phyloP scores from a whole-genome alignment of 306 rosid genomes.

The Senna siamea region DNA sequence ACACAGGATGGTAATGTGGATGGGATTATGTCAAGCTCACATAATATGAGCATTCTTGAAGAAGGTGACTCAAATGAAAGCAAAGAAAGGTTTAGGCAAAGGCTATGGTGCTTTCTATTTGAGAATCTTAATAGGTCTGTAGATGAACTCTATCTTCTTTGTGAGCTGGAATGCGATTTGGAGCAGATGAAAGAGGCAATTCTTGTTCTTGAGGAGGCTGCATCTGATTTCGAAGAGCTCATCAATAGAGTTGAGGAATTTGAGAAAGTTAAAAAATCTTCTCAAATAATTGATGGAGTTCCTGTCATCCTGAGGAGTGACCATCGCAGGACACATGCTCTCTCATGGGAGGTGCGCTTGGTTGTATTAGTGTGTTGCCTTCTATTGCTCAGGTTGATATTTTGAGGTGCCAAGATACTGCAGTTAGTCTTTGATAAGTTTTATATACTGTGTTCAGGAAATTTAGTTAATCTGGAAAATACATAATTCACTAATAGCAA shows the following conservation, averaged over 20 bases:
- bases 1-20: slow-evolving; percentile 43
- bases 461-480: slow-evolving; percentile 19
- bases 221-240: slow-evolving; percentile 90
- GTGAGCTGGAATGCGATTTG: slow-evolving; percentile 93
- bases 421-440: slow-evolving; percentile 36
- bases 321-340: slow-evolving; percentile 98
- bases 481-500: slow-evolving; percentile 3
- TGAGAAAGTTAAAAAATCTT: slow-evolving; percentile 79
- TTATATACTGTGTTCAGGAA: slow-evolving; percentile 20
- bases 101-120: slow-evolving; percentile 98
- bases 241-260: slow-evolving; percentile 88
- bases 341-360: slow-evolving; percentile 95
- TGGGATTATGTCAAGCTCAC: slow-evolving; percentile 51
- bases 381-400: slow-evolving; percentile 36
- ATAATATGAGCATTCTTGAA: slow-evolving; percentile 53
- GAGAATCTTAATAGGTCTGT: slow-evolving; percentile 98
- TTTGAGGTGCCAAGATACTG: slow-evolving; percentile 37
- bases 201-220: slow-evolving; percentile 98
- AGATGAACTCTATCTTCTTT: slow-evolving; percentile 99
- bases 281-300: slow-evolving; percentile 71
- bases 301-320: slow-evolving; percentile 85
- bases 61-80: slow-evolving; percentile 79
- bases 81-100: slow-evolving; percentile 96
- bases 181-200: slow-evolving; percentile 98
- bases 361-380: slow-evolving; percentile 30